Base-by-base conservation (phyloP, 768 basidiomycete genomes). In the Lyophyllum atratum region DNA sequence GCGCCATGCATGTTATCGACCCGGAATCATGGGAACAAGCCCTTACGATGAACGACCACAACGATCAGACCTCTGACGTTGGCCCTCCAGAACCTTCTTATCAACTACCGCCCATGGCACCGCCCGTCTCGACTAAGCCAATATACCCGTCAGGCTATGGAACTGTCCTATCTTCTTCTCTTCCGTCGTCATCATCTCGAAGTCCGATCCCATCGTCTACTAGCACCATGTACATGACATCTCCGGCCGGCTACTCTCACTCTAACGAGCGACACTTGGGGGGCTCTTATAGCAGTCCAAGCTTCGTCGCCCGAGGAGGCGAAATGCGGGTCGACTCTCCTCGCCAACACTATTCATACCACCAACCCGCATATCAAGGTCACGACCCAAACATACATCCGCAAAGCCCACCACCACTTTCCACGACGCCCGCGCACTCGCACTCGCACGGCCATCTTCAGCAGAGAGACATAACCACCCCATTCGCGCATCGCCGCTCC, bases 401-500 rank as follows among this genome's bases (percentile, higher is more conserved):
- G 31, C 78, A 78, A 62, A 73, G 64, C 51, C 72, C 76, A 29
- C 78, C 80, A 22, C 76, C 79, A 17, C 39, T 55, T 33, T 55
- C 59, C 24, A 33, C 77, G 47, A 68, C 74, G 26, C 64, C 77
- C 29, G 70, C 73, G 19, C 73, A 75, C 62, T 60, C 73, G 37
- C 55, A 60, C 19, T 26, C 46, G 6, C 68, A 78, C 34, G 69
- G 70, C 49, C 76, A 77, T 49, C 64, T 72, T 28, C 69, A 68
- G 39, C 70, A 78, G 31, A 76, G 76, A 7, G 79, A 83, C 52
- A 70, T 76, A 9, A 66, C 80, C 40, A 61, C 81, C 55, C 71
- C 81, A 14, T 87, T 80, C 65, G 76, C 78, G 39, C 84, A 83
- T 61, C 78, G 85, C 58, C 80, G 86, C 49, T 76, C 85, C 37